Base-by-base conservation (phyloP, 257 asterid species). In the Ocimum tenuiflorum region DNA sequence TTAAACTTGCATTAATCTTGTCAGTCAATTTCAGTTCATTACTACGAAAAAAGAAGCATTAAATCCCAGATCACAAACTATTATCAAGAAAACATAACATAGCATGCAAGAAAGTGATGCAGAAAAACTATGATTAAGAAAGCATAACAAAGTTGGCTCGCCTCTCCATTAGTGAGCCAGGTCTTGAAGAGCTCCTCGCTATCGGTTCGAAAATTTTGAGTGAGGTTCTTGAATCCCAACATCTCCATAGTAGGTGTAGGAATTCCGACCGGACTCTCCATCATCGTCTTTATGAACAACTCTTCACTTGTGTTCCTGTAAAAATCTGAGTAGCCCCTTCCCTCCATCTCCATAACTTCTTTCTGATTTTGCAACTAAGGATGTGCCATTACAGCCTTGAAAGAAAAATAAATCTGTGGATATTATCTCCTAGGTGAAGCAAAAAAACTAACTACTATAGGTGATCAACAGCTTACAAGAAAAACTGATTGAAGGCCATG, bases 101-200 rank as follows among this genome's bases (percentile, higher is more conserved):
- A 14, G 2, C 4, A 46, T 10, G 14, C 19, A 29, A 27, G 6
- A 62, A 57, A 46, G 4, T 38, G 17, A 43, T 17, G 39, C 42
- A n/a, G n/a, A n/a, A n/a, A 41, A 57, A 69, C 1, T 39, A 35
- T 35, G 63, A 57, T 35, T 1, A 11, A 50, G 10, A 15, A 6
- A 23, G 17, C n/a, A 47, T 23, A 29, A 54, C 20, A 19, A 1
- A 19, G 57, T 6, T 61, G n/a, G 65, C 94, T 82, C 85, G 87
- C 96, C 95, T 90, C 96, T 69, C 86, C 91, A 72, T 70, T 79
- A 0, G 78, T 77, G 77, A 89, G 96, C 96, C 96, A 88, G 78
- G 82, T 88, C 75, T 84, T 88, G 77, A 87, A 90, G 61, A 90
- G 89, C 67, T 90, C 97, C 63, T 85, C 97, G 20, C 91, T 87